Base-by-base conservation (phyloP, 2,329 filamentous ascomycete genomes). In the Monascus ruber region DNA sequence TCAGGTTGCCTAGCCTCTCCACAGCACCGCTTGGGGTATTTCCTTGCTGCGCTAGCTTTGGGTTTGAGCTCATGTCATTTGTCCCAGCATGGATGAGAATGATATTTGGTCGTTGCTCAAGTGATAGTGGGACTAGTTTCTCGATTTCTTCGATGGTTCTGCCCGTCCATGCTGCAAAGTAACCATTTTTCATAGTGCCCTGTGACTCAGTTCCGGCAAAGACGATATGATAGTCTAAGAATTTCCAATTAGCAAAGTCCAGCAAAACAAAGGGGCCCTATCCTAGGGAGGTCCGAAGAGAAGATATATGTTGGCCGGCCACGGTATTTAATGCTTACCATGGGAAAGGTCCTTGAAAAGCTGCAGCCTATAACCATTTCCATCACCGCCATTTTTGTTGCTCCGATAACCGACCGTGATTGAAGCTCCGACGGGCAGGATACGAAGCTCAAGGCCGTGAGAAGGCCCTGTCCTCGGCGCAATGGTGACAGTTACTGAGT, bases 351-450 rank as follows among this genome's bases (percentile, higher is more conserved):
- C 26, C 25, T 36, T 28, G 11, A 8, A 27, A 8, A 36, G 35
- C 26, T 26, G 7, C 26, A 26, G 26, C 9, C 35, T 26, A 27
- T 36, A 36, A 29, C 35, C 35, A 17, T 36, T 36, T 3, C 35
- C 35, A 27, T 27, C 35, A 11, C 35, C 35, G 7, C 26, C 26
- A 29, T 36, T 28, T 27, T 36, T 6, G 11, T 36, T 28, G 26
- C 35, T 36, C 27, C 35, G 35, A 36, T 36, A 36, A 11, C 35
- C 35, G n/a, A 36, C 35, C 25, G 35, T 36, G 10, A 36, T 36
- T 11, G 35, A 36, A 27, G 25, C 35, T 9, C 35, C 35, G 27
- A 36, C 35, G 24, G 8, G 17, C 24, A 36, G 35, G 28, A 36
- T 36, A 11, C 35, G 35, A 24, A 36, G 35, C 26, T 36, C 35